Evolutionary conservation across 345 rosid genomes (phyloP).

Genomic region (Brassica incana): DNA sequence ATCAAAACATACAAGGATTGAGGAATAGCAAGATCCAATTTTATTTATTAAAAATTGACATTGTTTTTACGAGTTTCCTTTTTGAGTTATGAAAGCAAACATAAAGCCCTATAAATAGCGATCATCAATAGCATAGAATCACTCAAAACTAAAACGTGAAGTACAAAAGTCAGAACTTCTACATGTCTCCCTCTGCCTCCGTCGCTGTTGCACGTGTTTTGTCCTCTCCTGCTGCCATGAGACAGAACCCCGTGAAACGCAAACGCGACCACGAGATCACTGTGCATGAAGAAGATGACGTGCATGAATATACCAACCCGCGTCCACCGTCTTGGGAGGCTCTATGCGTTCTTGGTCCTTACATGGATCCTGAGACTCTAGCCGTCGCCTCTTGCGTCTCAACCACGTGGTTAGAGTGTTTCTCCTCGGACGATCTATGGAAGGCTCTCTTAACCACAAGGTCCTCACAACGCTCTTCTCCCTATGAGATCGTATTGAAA

Average conservation of each 20-base stretch:
- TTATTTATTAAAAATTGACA: too few relatives aligned
- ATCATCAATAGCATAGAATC: background rate
- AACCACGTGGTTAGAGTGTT: constrained; percentile 19
- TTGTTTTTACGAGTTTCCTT: background rate
- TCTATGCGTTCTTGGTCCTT: constrained; percentile 9
- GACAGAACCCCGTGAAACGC: background rate
- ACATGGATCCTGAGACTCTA: constrained; percentile 16
- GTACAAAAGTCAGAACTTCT: background rate
- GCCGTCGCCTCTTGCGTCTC: constrained; percentile 32
- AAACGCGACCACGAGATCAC: background rate
- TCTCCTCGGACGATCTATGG: constrained; percentile 27
- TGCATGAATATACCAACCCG: background rate
- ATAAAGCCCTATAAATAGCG: background rate
- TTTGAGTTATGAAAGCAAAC: background rate
- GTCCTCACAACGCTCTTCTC: constrained; percentile 1
- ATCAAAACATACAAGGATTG: background rate
- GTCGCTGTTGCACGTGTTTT: background rate
- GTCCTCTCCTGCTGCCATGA: background rate
- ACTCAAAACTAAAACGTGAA: background rate
- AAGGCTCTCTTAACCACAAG: background rate
- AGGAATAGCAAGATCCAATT: too few relatives aligned
- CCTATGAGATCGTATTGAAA: background rate
- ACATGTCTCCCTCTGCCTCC: constrained; percentile 1
- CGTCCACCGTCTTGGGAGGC: constrained; percentile 18
- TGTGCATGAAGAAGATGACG: background rate